These are phyloP conservation scores for Colletotrichum coccodes DNA, from an alignment of 2,329 filamentous ascomycete genomes.

Conservation along the genomic window DNA sequence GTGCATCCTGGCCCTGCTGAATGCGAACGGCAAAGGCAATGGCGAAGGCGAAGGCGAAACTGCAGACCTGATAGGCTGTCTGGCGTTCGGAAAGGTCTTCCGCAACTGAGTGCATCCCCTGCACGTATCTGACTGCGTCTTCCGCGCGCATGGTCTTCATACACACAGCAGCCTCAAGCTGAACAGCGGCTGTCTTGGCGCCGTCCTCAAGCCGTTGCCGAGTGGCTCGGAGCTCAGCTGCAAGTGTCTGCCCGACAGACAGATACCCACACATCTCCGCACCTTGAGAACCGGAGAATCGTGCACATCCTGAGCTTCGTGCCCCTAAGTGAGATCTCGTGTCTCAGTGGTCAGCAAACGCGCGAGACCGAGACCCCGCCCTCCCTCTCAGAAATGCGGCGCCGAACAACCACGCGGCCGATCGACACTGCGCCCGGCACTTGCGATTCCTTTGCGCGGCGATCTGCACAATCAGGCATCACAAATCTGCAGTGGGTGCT, in stretches of 20 bases:
- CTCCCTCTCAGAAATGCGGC: background rate
- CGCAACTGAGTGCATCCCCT: background rate
- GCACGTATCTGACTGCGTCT: constrained; percentile 22
- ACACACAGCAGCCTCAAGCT: background rate
- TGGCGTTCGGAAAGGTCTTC: background rate
- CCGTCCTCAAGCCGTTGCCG: background rate
- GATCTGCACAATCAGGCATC: constrained; percentile 4
- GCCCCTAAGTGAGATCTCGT: constrained; percentile 19
- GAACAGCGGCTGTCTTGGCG: background rate
- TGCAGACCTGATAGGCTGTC: constrained; percentile 10
- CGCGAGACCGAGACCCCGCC: background rate
- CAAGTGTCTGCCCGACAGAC: constrained; percentile 20
- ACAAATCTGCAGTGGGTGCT: background rate
- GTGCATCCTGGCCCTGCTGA: background rate
- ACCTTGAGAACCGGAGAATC: constrained; percentile 18
- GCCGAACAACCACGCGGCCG: constrained; percentile 8
- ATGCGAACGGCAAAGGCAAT: background rate
- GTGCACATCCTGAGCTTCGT: constrained; percentile 7
- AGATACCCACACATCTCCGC: background rate
- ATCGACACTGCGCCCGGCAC: constrained; percentile 4
- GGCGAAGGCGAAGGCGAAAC: background rate
- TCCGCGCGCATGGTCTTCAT: background rate
- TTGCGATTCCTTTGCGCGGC: background rate
- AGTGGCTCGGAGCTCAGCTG: constrained; percentile 2
- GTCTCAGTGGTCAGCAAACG: constrained; percentile 31